Evolutionary conservation across 176 grass and related monocot species (phyloP), one percentile per base, ranked within the genome.

Genomic region (Metroxylon sagu): DNA sequence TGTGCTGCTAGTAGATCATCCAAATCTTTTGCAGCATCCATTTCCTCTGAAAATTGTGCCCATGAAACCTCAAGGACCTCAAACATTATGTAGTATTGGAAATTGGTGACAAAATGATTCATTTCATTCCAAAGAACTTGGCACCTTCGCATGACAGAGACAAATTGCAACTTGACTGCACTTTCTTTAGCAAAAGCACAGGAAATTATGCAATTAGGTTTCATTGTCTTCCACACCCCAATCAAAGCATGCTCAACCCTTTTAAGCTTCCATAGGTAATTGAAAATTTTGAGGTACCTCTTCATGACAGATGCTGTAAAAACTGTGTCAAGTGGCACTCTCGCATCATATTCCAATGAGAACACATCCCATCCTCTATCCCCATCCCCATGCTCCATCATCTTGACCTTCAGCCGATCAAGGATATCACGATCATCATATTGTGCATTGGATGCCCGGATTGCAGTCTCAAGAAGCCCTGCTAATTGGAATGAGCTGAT

Each of bases 11-110:
- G 66, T 64, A 97, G 80, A 76, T 97, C 87, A 56, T 97, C 92
- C 43, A 97, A 85, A 88, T 97, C 92, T 55, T 74, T 91, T 49
- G 92, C 81, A 23, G 70, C 66, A 71, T 97, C 84, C 92, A 97
- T 97, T 83, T 91, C 92, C 75, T 88, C 83, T 26, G 83, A 97
- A 49, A 97, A 97, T 55, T 58, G 72, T 52, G 78, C 87, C 92
- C 92, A 97, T 4, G 92, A 97, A 69, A 88, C 58, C 69, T 91
- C 92, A 65, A 97, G 86, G 29, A 97, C 92, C 70, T 97, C 92
- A 85, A 97, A 97, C 92, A 88, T 97, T 52, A 97, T 97, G 55
- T 97, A 97, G 73, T 88, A 86, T 43, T 97, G 83, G 58, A 97
- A 91, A 18, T 97, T 91, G 53, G 80, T 97, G 19, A 97, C 83